Conservation (phyloP, 179 eudicot genomes). For the Gypsophila paniculata region DNA sequence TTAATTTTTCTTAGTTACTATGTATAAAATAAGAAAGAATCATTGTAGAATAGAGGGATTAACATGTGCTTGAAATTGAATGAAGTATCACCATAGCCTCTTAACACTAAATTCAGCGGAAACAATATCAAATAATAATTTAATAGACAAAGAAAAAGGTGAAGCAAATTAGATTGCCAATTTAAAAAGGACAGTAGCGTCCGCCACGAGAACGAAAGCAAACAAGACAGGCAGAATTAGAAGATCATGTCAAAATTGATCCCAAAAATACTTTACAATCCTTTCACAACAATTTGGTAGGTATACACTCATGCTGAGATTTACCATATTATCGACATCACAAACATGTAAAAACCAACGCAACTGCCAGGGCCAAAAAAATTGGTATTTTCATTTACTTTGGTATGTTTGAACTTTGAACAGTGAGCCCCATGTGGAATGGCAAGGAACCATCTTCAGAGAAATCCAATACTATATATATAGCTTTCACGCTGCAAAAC, state of each 20-base stretch:
- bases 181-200: too few species aligned
- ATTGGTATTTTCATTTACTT: conserved; percentile 21
- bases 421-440: conserved; percentile 15
- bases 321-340: conserved; percentile 20
- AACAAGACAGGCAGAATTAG: neutral
- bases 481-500: conserved; percentile 8
- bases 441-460: conserved; percentile 21
- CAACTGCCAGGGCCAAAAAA: neutral
- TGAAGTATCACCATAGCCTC: too few species aligned
- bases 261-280: conserved; percentile 17
- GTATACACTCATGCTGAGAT: neutral
- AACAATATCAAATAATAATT: too few species aligned
- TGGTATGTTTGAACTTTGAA: conserved; percentile 12
- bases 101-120: too few species aligned
- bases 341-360: neutral
- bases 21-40: too few species aligned
- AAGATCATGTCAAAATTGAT: conserved; percentile 22
- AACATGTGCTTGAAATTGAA: too few species aligned
- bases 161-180: too few species aligned
- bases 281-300: neutral
- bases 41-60: too few species aligned
- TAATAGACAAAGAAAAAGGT: too few species aligned
- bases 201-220: neutral
- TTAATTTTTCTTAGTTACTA: too few species aligned
- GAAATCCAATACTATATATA: neutral